Conservation (phyloP, 2,329 filamentous ascomycete species). For the Leptosphaerulina australis region DNA sequence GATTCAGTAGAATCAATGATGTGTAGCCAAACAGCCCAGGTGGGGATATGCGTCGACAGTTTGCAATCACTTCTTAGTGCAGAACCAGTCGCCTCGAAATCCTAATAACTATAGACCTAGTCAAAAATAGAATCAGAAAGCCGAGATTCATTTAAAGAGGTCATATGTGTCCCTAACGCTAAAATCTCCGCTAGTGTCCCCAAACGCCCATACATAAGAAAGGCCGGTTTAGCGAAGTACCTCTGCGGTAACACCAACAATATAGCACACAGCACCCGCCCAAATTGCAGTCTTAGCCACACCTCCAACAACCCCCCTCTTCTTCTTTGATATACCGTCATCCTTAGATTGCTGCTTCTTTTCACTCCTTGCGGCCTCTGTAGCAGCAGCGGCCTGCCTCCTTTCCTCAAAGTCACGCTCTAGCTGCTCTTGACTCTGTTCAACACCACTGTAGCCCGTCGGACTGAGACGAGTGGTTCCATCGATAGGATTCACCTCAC, state of each 20-base stretch:
- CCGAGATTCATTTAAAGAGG: too few species aligned
- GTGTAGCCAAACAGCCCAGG: neutral
- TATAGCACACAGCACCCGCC: slow-evolving; percentile 39
- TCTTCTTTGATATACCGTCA: slow-evolving; percentile 7
- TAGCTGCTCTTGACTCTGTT: slow-evolving; percentile 29
- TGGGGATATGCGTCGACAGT: too few species aligned
- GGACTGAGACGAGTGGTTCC: slow-evolving; percentile 41
- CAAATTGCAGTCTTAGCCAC: slow-evolving; percentile 42
- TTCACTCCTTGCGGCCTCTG: slow-evolving; percentile 1
- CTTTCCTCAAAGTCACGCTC: slow-evolving; percentile 34
- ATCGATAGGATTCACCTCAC: slow-evolving; percentile 43
- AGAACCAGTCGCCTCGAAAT: too few species aligned
- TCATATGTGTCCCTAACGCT: too few species aligned
- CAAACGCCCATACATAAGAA: neutral
- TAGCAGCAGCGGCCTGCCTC: slow-evolving; percentile 25
- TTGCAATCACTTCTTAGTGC: too few species aligned
- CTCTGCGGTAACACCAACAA: slow-evolving; percentile 43
- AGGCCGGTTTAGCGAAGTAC: slow-evolving; percentile 10
- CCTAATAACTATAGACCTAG: too few species aligned
- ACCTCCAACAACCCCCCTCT: slow-evolving; percentile 22
- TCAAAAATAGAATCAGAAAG: too few species aligned
- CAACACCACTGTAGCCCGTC: slow-evolving; percentile 43
- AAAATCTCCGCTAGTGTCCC: too few species aligned
- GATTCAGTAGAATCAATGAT: neutral
- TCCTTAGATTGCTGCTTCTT: slow-evolving; percentile 10